Evolutionary conservation across 192 early-diverging fungal species (phyloP), one percentile per base, ranked within the genome.

Genomic region (Coemansia sp.): DNA sequence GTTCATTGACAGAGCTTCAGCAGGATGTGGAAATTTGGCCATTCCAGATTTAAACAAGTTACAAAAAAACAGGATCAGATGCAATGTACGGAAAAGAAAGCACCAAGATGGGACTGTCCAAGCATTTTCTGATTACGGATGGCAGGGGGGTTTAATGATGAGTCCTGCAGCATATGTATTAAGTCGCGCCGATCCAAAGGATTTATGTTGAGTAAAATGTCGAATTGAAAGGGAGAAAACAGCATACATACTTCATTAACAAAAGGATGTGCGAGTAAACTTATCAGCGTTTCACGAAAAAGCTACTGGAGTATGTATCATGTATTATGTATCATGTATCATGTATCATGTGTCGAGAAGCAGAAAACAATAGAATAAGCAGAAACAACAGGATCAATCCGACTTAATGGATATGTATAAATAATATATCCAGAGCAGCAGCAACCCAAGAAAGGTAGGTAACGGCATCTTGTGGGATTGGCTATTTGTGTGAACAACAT

Each of bases 121-220:
- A 12, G 48, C 48, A 51, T 51, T 51, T 26, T 26, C 20, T 51
- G 48, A 51, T 26, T 25, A 51, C 12, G 26, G 25, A 51, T 51
- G 48, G n/a, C n/a, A n/a, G 26, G 48, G 9, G 48, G 48, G 48
- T 26, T 7, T 51, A 51, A 51, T 51, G 1, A 51, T 51, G 48
- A 51, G 48, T 51, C 23, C 48, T 51, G 48, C 48, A 51, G 43
- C n/a, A 26, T 51, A 40, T 26, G 25, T 51, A 51, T 26, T 12
- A 51, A 51, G 25, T 21, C 26, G 48, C 25, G 48, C 48, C 8
- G 25, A 51, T 51, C 48, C 8, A 7, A 51, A 7, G 48, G 9
- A 51, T 21, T 25, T 3, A 51, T 51, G 25, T 8, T 26, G 7
- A 51, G 23, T 23, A 26, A 26, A 51, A 13, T 9, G 16, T 9